Conservation (phyloP, 257 asterid species). For the Knoxia roxburghii region DNA sequence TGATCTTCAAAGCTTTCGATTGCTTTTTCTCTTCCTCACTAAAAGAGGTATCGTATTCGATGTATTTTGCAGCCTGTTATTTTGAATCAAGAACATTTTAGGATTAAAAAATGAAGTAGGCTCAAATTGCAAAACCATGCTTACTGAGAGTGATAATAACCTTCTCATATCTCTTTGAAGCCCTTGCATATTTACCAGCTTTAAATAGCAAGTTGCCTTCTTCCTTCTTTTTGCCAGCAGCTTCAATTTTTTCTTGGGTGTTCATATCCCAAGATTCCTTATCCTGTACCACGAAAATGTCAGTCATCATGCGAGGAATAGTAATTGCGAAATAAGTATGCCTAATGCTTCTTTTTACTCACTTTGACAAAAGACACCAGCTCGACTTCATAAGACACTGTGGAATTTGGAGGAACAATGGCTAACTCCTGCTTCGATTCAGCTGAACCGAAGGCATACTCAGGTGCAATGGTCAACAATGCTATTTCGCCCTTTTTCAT, state of each 20-base stretch:
- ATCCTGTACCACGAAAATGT: conserved; percentile 19
- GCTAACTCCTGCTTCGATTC: conserved; percentile 35
- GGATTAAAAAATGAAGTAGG: not conserved
- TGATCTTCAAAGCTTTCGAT: conserved; percentile 34
- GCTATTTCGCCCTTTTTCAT: conserved; percentile 43
- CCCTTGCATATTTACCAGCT: conserved; percentile 31
- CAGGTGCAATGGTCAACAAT: conserved; percentile 28
- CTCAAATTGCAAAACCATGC: not conserved
- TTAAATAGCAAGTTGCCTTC: conserved; percentile 35
- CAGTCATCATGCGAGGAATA: not conserved
- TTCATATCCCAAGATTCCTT: conserved; percentile 46
- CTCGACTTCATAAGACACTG: conserved; percentile 29
- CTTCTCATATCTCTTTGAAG: conserved; percentile 39
- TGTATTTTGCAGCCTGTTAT: conserved; percentile 59
- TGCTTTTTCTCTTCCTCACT: conserved; percentile 46
- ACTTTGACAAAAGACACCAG: conserved; percentile 38
- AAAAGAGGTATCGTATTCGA: conserved; percentile 36
- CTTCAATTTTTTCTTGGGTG: conserved; percentile 37
- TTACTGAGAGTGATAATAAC: not conserved
- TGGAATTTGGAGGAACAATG: conserved; percentile 32
- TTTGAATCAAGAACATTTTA: not conserved
- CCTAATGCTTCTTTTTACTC: not conserved
- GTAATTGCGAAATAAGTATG: not conserved
- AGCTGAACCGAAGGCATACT: conserved; percentile 33
- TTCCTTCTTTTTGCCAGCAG: conserved; percentile 37